Evolutionary conservation across 2,329 filamentous ascomycete species (phyloP).

Genomic region (Pseudodiploospora longispora): DNA sequence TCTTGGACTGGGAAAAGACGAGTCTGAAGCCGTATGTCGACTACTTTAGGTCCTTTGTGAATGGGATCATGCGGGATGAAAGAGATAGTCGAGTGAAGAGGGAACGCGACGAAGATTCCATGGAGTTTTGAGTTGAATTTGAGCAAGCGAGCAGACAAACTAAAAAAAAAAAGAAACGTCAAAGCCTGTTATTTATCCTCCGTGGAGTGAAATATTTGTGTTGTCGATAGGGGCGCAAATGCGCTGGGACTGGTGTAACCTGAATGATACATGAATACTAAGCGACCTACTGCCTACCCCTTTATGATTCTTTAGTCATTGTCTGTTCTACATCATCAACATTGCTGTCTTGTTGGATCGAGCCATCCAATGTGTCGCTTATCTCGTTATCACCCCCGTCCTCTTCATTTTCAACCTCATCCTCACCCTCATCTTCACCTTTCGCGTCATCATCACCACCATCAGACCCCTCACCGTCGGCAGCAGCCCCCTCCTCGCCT

Average conservation of each 20-base stretch:
- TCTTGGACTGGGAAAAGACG: constrained; percentile 95
- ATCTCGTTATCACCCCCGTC: constrained; percentile 2
- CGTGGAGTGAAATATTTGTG: too few relatives aligned
- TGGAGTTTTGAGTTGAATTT: constrained; percentile 39
- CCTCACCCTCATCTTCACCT: not conserved
- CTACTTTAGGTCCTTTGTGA: constrained; percentile 76
- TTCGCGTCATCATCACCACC: constrained; percentile 21
- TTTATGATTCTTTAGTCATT: constrained; percentile 1
- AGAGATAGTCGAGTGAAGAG: constrained; percentile 46
- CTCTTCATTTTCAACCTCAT: constrained; percentile 1
- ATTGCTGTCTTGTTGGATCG: not conserved
- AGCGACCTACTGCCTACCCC: too few relatives aligned
- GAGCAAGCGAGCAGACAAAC: too few relatives aligned
- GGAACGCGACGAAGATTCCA: constrained; percentile 43
- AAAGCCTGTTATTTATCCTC: too few relatives aligned
- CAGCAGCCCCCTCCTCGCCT: constrained; percentile 16
- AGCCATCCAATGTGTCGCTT: too few relatives aligned
- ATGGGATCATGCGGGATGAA: constrained; percentile 69
- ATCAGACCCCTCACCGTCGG: constrained; percentile 16
- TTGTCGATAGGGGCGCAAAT: too few relatives aligned
- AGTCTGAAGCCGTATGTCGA: constrained; percentile 89
- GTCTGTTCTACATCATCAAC: constrained; percentile 6
- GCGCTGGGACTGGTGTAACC: too few relatives aligned
- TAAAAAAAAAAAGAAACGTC: too few relatives aligned
- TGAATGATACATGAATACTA: too few relatives aligned